These are phyloP conservation scores for Amoebophrya sp. DNA, from an alignment of 169 alveolate species.

Conservation along the genomic window DNA sequence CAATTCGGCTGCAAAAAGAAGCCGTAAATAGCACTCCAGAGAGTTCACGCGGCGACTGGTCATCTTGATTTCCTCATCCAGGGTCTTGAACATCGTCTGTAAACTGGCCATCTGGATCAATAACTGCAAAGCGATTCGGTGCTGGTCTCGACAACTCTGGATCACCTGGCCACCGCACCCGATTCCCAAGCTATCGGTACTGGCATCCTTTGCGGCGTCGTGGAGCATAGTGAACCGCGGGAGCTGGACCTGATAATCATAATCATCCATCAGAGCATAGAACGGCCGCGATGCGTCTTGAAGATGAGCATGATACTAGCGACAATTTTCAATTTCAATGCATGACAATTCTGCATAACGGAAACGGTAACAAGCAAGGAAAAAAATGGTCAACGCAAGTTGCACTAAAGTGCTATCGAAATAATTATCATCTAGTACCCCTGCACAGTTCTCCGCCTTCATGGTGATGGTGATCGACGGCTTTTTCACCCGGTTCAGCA, in stretches of 20 bases:
- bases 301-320: too few species aligned
- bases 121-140: neutral
- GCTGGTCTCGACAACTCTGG: conserved; percentile 48
- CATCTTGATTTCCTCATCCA: conserved; percentile 11
- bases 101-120: neutral
- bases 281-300: too few species aligned
- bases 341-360: too few species aligned
- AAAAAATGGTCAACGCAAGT: too few species aligned
- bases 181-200: conserved; percentile 43
- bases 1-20: too few species aligned
- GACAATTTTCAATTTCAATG: too few species aligned
- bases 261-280: too few species aligned
- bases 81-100: neutral
- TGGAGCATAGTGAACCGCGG: conserved; percentile 66
- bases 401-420: too few species aligned
- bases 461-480: conserved; percentile 66
- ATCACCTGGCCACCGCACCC: conserved; percentile 54
- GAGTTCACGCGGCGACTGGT: neutral
- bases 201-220: conserved; percentile 51
- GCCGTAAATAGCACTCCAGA: neutral
- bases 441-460: conserved; percentile 74
- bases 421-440: too few species aligned
- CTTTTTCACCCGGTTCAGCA: conserved; percentile 65
- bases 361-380: too few species aligned
- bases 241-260: conserved; percentile 44